Base-by-base conservation (phyloP, 1,139 yeast species). In the Keqinozyma sinolaborantium region DNA sequence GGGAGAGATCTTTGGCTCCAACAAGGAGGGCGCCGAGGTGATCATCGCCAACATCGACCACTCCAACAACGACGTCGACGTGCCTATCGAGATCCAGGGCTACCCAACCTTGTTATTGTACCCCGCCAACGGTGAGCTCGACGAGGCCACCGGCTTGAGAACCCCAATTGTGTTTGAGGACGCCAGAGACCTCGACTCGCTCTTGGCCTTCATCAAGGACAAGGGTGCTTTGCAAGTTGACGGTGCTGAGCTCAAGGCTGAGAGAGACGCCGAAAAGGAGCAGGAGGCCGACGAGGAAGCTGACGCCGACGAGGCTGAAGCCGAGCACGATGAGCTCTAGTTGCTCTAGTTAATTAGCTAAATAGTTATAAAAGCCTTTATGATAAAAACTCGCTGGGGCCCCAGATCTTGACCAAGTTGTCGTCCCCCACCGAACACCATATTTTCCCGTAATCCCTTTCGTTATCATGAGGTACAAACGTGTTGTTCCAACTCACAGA, bases 351-450 rank as follows among this genome's bases (percentile, higher is more conserved):
- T 5, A 16, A 14, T 25, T 19, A 16, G 3, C 14, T 25, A 18
- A 21, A 16, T 14, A 25, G 18, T 25, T 25, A 14, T 24, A 19
- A 27, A 5, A 4, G 16, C 25, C 4, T 5, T 4, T n/a, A 11
- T 18, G 18, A 25, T 25, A 26, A 40, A 14, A 41, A 50, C 29
- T 43, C 40, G 8, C 50, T 42, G 7, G 67, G 63, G 1, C 82
- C 83, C 90, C 90, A 83, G 4, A 83, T 64, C 42, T 75, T 78
- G 2, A 82, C 81, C 16, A 63, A 52, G 11, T 75, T 73, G 53
- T 88, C 97, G 55, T 88, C 97, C 12, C 95, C 86, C 12, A 88
- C 94, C 21, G 94, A 81, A 16, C 86, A 88, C 75, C 88, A 79
- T 51, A 80, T 56, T 26, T 67, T 60, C 18, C 78, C 77, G 35